Evolutionary conservation across 1,139 yeast genomes (phyloP), one percentile per base, ranked within the genome.

Genomic region (Yamadazyma sp.): DNA sequence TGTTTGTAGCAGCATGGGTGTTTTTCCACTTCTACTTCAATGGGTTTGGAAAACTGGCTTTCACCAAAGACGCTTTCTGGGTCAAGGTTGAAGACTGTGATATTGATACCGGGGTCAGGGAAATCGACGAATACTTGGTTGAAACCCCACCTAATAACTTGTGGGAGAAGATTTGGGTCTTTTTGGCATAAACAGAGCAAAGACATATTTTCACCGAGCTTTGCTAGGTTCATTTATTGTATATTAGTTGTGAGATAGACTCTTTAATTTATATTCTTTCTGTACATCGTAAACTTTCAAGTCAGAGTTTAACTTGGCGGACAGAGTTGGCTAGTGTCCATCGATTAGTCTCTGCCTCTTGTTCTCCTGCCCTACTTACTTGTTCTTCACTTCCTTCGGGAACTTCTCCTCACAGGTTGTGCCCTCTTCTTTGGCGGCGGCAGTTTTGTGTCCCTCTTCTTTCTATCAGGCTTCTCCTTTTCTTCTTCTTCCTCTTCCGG

Each of bases 81-180:
- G 52, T 68, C 24, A 67, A 75, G 3, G 44, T 74, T 34, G 81
- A 75, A 36, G 79, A 81, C 36, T 75, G 82, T 51, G 86, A 80
- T 54, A 76, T 81, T 38, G 83, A 78, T 45, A 60, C 77, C 15
- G 85, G 83, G 40, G 80, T 80, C 45, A 69, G 83, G 53, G 79
- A 74, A 42, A 62, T 75, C 34, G 85, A 79, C 42, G 78, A 73
- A 20, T 65, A 67, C 16, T 75, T 79, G 73, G 70, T 60, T 20
- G 81, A 75, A 42, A 77, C 73, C 3, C 68, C 60, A 8, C 81
- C 81, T 37, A 70, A 59, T 44, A 75, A 66, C 42, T 38, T 73
- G 14, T 75, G 83, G 81, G 78, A 71, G 38, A 78, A 75, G 56
- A 61, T 78, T 55, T 78, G 83, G 82, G 61, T 43, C 17, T 24